Conservation (phyloP, 2,329 filamentous ascomycete genomes). For the Teratosphaeria gauchensis region DNA sequence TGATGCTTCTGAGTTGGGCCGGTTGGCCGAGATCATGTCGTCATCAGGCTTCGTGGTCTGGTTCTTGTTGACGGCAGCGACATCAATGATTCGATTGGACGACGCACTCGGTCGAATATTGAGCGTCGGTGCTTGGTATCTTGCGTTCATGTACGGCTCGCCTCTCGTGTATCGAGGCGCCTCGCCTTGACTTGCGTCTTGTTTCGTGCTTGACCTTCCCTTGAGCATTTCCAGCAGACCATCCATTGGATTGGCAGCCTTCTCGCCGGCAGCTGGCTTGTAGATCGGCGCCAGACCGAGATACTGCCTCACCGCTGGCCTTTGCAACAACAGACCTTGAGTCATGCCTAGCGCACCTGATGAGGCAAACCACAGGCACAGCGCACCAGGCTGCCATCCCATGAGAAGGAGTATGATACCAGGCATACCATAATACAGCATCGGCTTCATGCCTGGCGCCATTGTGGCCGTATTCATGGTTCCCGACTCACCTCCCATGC, state of each 20-base stretch:
- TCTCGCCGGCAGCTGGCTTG: constrained; percentile 5
- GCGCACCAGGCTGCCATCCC: constrained; percentile 43
- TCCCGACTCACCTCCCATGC: constrained; percentile 44
- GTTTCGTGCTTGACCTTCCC: not conserved
- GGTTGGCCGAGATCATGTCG: not conserved
- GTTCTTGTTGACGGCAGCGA: not conserved
- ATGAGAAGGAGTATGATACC: constrained; percentile 45
- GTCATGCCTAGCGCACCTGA: constrained; percentile 31
- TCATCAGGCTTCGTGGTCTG: not conserved
- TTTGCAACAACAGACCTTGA: constrained; percentile 31
- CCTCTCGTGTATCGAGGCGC: not conserved
- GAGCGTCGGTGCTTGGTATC: constrained; percentile 1
- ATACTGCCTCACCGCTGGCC: constrained; percentile 25
- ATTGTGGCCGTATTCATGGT: constrained; percentile 14
- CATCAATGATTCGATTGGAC: constrained; percentile 1
- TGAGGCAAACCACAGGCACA: constrained; percentile 55
- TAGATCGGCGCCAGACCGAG: constrained; percentile 31
- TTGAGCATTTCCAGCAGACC: not conserved
- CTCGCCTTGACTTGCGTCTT: not conserved
- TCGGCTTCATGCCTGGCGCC: constrained; percentile 26
- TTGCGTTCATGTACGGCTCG: not conserved
- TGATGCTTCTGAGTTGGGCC: not conserved
- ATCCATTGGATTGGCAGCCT: not conserved
- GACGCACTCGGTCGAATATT: not conserved
- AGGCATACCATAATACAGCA: constrained; percentile 43